Conservation (phyloP, 2,329 filamentous ascomycete genomes). For the Trichoderma pleuroti region DNA sequence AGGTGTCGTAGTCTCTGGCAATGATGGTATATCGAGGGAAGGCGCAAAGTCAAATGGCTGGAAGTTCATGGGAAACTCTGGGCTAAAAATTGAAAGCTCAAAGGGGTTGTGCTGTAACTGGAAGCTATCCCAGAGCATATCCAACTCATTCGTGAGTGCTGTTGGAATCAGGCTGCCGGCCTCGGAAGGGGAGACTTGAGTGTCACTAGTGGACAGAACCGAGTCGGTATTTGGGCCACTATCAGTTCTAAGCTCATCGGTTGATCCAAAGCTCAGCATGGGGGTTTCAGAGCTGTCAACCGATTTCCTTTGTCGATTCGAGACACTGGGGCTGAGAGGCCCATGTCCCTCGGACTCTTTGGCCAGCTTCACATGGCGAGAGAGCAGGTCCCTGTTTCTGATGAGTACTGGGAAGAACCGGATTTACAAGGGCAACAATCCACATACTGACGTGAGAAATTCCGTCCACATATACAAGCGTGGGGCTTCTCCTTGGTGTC, state of each 20-base stretch:
- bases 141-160: background rate
- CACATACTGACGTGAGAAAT: conserved; percentile 7
- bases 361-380: conserved; percentile 6
- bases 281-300: background rate
- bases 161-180: background rate
- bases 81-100: background rate
- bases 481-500: conserved; percentile 14
- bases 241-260: background rate
- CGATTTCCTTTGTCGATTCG: background rate
- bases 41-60: background rate
- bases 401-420: background rate
- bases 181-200: background rate
- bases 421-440: background rate
- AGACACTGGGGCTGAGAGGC: background rate
- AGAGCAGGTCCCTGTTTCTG: background rate
- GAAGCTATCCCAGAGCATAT: conserved; percentile 12
- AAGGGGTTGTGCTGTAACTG: conserved; percentile 3
- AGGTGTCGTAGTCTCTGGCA: background rate
- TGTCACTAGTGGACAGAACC: background rate
- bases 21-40: background rate
- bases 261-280: background rate
- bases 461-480: conserved; percentile 10
- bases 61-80: conserved; percentile 4
- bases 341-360: conserved; percentile 7
- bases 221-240: background rate